Conservation (phyloP, 2,329 filamentous ascomycete species). For the Penicillium crustosum region DNA sequence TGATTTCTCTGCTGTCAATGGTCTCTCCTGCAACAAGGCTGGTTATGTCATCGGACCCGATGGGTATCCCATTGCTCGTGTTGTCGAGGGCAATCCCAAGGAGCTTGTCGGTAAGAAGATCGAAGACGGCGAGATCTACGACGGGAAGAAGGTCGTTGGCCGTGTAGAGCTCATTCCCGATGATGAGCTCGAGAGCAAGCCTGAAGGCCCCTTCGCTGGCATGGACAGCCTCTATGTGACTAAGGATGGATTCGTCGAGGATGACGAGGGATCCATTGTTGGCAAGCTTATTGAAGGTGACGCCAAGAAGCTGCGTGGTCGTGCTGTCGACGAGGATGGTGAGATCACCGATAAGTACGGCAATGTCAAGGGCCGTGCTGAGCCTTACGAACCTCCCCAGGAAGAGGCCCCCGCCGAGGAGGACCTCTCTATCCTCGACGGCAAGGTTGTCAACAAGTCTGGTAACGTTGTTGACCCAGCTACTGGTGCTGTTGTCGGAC, state of each 20-base stretch:
- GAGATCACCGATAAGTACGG: constrained; percentile 77
- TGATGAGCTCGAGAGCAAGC: constrained; percentile 55
- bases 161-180: constrained; percentile 59
- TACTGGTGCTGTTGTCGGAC: constrained; percentile 59
- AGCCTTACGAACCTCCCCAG: constrained; percentile 52
- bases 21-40: constrained; percentile 58
- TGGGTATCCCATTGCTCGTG: constrained; percentile 56
- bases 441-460: constrained; percentile 63
- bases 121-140: constrained; percentile 58
- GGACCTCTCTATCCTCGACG: constrained; percentile 61
- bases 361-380: constrained; percentile 60
- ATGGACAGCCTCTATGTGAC: constrained; percentile 57
- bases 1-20: constrained; percentile 56
- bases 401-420: constrained; percentile 46
- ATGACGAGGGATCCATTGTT: constrained; percentile 75
- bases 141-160: constrained; percentile 57
- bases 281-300: constrained; percentile 72
- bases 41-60: constrained; percentile 56
- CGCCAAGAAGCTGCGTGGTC: constrained; percentile 68
- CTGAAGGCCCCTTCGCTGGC: constrained; percentile 60
- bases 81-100: constrained; percentile 55
- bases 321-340: constrained; percentile 75
- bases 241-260: constrained; percentile 63
- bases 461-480: constrained; percentile 60
- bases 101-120: constrained; percentile 58